Conservation (phyloP, 2,329 filamentous ascomycete genomes). For the Aspergillus hiratsukae region DNA sequence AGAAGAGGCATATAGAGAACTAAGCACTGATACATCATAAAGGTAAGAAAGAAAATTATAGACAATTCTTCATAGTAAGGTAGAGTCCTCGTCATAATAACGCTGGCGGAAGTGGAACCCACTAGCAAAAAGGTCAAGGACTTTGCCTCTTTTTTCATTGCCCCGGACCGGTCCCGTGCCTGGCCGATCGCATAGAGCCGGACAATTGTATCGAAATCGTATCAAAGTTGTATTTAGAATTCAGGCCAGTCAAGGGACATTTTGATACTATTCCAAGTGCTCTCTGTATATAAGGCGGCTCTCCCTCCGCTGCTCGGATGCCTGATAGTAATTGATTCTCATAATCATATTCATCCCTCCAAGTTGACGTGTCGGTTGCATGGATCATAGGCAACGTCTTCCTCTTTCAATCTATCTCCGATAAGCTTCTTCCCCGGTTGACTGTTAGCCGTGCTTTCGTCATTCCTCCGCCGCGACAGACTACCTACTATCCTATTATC, state of each 20-base stretch:
- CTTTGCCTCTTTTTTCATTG: conserved; percentile 5
- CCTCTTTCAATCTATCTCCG: background rate
- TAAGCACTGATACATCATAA: background rate
- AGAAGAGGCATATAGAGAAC: background rate
- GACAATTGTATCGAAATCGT: background rate
- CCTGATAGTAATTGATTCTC: background rate
- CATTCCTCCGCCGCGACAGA: background rate
- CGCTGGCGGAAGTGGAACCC: background rate
- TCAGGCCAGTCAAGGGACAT: background rate
- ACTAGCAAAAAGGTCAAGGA: background rate
- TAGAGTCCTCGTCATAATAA: background rate
- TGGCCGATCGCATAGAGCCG: conserved; percentile 26
- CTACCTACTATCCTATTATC: no score
- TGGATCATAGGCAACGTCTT: conserved; percentile 4
- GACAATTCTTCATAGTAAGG: background rate
- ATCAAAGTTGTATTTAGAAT: conserved; percentile 1
- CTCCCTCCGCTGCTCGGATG: background rate
- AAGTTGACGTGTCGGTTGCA: conserved; percentile 6
- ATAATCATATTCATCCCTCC: background rate
- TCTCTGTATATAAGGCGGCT: background rate
- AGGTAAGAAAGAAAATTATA: background rate
- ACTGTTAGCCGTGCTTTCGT: background rate
- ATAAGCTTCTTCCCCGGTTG: background rate
- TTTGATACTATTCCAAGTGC: background rate
- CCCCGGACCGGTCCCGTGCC: conserved; percentile 21